Base-by-base conservation (phyloP, 257 asterid genomes). In the Orobanche coerulescens region DNA sequence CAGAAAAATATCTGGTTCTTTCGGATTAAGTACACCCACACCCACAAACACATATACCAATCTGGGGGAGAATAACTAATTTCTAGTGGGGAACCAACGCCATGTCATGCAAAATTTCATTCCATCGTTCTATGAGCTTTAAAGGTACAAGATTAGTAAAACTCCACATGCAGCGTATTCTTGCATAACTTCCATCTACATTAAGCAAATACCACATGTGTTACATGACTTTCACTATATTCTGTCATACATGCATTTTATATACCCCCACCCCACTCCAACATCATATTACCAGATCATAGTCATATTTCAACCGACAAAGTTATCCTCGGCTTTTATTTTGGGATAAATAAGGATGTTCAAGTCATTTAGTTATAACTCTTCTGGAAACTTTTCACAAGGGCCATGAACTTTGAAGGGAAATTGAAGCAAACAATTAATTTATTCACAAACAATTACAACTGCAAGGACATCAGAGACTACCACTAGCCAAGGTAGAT, bases 351-450 rank as follows among this genome's bases (percentile, higher is more conserved):
- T 31, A 46, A 28, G 18, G 33, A 30, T 19, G 2, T 47, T 62
- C 34, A 33, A 33, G 50, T 20, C 25, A 48, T 31, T 62, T 62
- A 49, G 20, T 48, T 43, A 43, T 22, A 48, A 23, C 36, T 62
- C 49, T 48, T 31, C 33, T 15, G n/a, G 18, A 18, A 42, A 16
- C 25, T 26, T 9, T 15, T 11, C 6, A 11, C 10, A 12, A n/a
- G 7, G 14, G 16, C 42, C n/a, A n/a, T n/a, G n/a, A n/a, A n/a
- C n/a, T n/a, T n/a, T n/a, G n/a, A 34, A 33, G 14, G 34, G 13
- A 18, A 25, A 47, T 47, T 46, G 19, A 28, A 42, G 16, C 16
- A 42, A 55, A 20, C 2, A 42, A 54, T 61, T n/a, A 30, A 30
- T 30, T 11, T 30, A 34, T 22, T 19, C 30, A 24, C 24, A 15